Percentiles rank a stretch among this genome's conserved stretches.
phyloP scores from a whole-genome alignment of 2,329 filamentous ascomycete genomes.

The Xylariaceae sp. region DNA sequence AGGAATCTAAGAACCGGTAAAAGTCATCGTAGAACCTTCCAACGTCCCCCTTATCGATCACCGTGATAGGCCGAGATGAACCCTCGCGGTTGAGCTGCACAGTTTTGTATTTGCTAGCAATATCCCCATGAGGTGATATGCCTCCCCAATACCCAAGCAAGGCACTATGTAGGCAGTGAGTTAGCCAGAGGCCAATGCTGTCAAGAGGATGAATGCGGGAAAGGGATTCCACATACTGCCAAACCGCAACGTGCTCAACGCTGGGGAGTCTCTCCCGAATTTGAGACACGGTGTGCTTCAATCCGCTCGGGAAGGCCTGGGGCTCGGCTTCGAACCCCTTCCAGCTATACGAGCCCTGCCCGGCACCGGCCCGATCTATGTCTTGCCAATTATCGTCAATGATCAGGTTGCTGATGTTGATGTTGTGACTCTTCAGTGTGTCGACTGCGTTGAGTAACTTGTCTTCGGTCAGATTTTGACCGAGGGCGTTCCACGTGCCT shows the following conservation, averaged over 20 bases:
- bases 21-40: slow-evolving; percentile 82
- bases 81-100: slow-evolving; percentile 50
- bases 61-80: slow-evolving; percentile 60
- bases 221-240: slow-evolving; percentile 54
- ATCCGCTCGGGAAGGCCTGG: slow-evolving; percentile 70
- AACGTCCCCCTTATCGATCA: slow-evolving; percentile 71
- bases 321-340: slow-evolving; percentile 80
- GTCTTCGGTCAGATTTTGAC: slow-evolving; percentile 73
- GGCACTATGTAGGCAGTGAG: slow-evolving; percentile 37
- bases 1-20: slow-evolving; percentile 69
- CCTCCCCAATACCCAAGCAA: slow-evolving; percentile 87
- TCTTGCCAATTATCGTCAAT: slow-evolving; percentile 98
- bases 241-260: slow-evolving; percentile 82
- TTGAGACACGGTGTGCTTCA: slow-evolving; percentile 63
- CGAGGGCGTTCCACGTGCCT: slow-evolving; percentile 90
- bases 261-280: slow-evolving; percentile 66
- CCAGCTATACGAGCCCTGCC: slow-evolving; percentile 61
- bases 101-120: slow-evolving; percentile 76
- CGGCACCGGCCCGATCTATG: slow-evolving; percentile 48
- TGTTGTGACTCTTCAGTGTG: slow-evolving; percentile 61
- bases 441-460: slow-evolving; percentile 74
- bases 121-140: slow-evolving; percentile 65
- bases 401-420: slow-evolving; percentile 79
- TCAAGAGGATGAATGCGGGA: not conserved
- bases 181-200: not conserved